Evolutionary conservation across 805 yeast species (phyloP).

Genomic region (Myxozyma monticola): DNA sequence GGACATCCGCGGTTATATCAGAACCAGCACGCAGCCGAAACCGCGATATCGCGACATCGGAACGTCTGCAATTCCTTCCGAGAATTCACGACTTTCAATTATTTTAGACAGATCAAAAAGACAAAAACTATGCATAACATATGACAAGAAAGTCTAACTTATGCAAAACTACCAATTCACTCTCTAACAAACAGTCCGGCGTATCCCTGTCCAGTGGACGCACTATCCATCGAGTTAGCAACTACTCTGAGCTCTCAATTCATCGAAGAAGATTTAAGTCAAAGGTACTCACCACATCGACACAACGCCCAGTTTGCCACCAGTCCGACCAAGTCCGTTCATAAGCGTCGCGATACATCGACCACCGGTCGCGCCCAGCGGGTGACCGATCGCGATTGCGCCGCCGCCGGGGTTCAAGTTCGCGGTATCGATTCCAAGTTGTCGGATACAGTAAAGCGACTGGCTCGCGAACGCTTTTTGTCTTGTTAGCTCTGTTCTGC

Average conservation of each 20-base stretch:
- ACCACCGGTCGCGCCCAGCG: conserved; percentile 69
- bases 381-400: conserved; percentile 92
- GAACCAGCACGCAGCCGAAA: too few relatives aligned
- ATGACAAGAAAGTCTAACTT: too few relatives aligned
- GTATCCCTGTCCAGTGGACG: conserved; percentile 23
- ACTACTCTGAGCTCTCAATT: not conserved
- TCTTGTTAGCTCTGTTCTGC: not conserved
- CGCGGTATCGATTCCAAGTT: conserved; percentile 57
- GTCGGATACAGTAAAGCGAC: conserved; percentile 76
- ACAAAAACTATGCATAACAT: too few relatives aligned
- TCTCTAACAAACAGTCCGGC: conserved; percentile 23
- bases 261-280: too few relatives aligned
- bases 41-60: too few relatives aligned
- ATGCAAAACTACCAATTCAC: conserved; percentile 4
- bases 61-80: too few relatives aligned
- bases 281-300: conserved; percentile 40
- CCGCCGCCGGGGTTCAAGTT: conserved; percentile 89
- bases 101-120: too few relatives aligned
- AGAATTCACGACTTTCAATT: too few relatives aligned
- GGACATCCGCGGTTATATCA: too few relatives aligned
- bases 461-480: conserved; percentile 76
- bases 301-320: conserved; percentile 42
- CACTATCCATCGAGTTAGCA: not conserved
- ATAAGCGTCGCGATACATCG: conserved; percentile 43
- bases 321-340: conserved; percentile 39